Conservation (phyloP, 257 asterid genomes). For the Primulina huaijiensis region DNA sequence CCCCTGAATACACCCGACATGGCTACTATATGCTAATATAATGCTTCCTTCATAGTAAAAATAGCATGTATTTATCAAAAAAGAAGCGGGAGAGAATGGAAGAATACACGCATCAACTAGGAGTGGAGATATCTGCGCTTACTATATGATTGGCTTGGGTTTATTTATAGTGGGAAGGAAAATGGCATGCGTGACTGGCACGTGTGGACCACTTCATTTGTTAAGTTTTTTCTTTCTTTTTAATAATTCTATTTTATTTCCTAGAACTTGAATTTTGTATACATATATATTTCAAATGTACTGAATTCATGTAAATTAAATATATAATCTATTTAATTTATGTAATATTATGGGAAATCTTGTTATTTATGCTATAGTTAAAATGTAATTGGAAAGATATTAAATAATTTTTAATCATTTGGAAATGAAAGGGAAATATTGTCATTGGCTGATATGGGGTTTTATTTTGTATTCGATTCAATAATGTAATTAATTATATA, state of each 20-base stretch:
- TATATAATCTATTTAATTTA: too few relatives aligned
- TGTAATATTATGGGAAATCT: too few relatives aligned
- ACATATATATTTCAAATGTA: neutral
- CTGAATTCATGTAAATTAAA: neutral
- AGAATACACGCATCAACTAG: constrained; percentile 22
- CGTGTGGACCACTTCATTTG: constrained; percentile 36
- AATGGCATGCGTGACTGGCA: constrained; percentile 33
- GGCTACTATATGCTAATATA: constrained; percentile 21
- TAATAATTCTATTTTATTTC: neutral
- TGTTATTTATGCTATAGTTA: too few relatives aligned
- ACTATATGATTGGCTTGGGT: constrained; percentile 14
- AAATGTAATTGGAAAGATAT: too few relatives aligned
- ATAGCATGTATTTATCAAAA: constrained; percentile 10
- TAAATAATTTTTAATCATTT: too few relatives aligned
- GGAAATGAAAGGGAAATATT: too few relatives aligned
- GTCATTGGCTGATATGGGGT: too few relatives aligned
- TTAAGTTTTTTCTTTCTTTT: neutral
- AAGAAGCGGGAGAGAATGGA: neutral
- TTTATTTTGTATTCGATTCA: too few relatives aligned
- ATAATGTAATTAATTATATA: too few relatives aligned
- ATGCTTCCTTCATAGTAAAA: constrained; percentile 22
- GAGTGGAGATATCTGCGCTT: constrained; percentile 7
- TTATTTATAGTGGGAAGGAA: constrained; percentile 39
- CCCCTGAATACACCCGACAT: constrained; percentile 22
- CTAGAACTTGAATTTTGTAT: neutral